Evolutionary conservation across 805 yeast species (phyloP).

Genomic region (Debaryomyces hansenii): DNA sequence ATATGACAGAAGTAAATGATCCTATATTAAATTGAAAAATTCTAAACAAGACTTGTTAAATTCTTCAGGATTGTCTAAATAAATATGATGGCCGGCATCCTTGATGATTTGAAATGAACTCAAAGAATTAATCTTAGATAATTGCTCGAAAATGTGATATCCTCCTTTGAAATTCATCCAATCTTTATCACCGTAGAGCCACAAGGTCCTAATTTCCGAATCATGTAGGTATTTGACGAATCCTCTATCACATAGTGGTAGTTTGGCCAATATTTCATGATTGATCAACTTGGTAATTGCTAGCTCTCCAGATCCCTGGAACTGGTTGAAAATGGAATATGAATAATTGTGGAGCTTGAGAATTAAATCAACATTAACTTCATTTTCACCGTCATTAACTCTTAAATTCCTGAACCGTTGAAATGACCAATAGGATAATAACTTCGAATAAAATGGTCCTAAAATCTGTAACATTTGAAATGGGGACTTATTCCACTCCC

Average conservation of each 20-base stretch:
- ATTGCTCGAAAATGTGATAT: constrained; percentile 26
- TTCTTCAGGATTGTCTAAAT: constrained; percentile 37
- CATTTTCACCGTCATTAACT: constrained; percentile 13
- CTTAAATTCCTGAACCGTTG: constrained; percentile 34
- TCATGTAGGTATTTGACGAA: constrained; percentile 27
- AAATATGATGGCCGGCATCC: constrained; percentile 45
- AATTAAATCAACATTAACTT: constrained; percentile 20
- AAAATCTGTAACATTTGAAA: constrained; percentile 36
- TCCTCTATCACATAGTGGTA: constrained; percentile 43
- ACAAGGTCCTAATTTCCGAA: constrained; percentile 22
- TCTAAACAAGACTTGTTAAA: constrained; percentile 26
- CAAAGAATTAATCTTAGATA: constrained; percentile 12
- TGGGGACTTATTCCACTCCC: constrained; percentile 40
- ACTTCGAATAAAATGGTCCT: constrained; percentile 42
- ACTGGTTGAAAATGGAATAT: constrained; percentile 42
- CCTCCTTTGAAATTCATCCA: constrained; percentile 47
- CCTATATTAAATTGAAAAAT: constrained; percentile 18
- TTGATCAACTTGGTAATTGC: constrained; percentile 42
- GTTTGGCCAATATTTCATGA: constrained; percentile 37
- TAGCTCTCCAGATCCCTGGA: constrained; percentile 43
- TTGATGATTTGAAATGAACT: constrained; percentile 17
- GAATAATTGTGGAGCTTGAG: constrained; percentile 41
- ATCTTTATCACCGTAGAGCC: constrained; percentile 44
- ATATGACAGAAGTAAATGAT: background rate
- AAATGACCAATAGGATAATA: constrained; percentile 43